Conservation (phyloP, 2,329 filamentous ascomycete species). For the Lecanicillium sp. region DNA sequence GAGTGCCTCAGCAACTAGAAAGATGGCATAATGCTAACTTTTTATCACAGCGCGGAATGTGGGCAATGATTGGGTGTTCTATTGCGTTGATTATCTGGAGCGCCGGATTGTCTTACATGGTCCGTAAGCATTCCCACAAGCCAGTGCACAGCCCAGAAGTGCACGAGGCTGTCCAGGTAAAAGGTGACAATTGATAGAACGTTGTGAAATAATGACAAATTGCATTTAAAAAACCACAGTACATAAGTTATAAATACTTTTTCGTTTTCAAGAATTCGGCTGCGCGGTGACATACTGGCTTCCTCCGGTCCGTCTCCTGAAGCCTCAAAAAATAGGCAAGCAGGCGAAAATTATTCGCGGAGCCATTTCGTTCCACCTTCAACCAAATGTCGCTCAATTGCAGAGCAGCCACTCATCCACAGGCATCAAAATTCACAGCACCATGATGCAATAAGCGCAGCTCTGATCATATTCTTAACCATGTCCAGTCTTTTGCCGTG, state of each 20-base stretch:
- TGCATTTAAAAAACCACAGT: too few species aligned
- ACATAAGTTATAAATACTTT: too few species aligned
- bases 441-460: too few species aligned
- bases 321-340: slow-evolving; percentile 10
- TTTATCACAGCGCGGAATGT: slow-evolving; percentile 54
- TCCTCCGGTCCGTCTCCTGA: too few species aligned
- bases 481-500: slow-evolving; percentile 7
- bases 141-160: not conserved
- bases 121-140: not conserved
- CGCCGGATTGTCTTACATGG: slow-evolving; percentile 39
- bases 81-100: slow-evolving; percentile 57
- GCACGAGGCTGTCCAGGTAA: not conserved
- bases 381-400: too few species aligned
- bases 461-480: too few species aligned
- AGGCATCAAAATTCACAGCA: too few species aligned
- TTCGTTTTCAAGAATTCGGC: too few species aligned
- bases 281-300: too few species aligned
- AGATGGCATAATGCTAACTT: slow-evolving; percentile 13
- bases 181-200: not conserved
- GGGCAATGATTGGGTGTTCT: slow-evolving; percentile 62
- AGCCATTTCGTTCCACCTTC: too few species aligned
- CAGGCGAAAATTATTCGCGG: not conserved
- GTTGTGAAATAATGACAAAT: too few species aligned
- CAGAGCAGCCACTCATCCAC: not conserved
- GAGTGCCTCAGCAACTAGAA: too few species aligned